Evolutionary conservation across 140 eudicot species (phyloP), one percentile per base, ranked within the genome.

Genomic region (Ambrosia hybrid): DNA sequence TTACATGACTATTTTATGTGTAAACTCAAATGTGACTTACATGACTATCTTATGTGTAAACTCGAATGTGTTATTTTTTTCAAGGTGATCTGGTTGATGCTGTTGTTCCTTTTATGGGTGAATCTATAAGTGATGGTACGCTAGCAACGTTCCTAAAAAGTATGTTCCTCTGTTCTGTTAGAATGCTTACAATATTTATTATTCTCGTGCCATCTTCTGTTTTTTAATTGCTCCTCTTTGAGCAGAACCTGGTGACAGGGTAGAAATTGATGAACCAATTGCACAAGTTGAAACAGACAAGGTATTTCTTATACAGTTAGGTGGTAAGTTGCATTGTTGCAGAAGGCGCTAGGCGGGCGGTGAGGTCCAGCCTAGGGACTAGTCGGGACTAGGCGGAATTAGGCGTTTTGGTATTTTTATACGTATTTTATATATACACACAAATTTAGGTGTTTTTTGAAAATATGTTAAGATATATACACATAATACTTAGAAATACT

Each of bases 241-340:
- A 46, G 74, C 91, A 92, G 98, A 87, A 52, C 98, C 98, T 70
- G 98, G 98, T 68, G 98, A 92, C 67, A 87, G 88, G 76, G 98
- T 92, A 49, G 96, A 76, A 76, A 80, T 84, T 76, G 98, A 92
- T 73, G 98, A 92, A 89, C 85, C 98, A 72, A 92, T 92, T 78
- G 98, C 98, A 51, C 98, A 92, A 81, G 77, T 92, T 76, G 98
- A 92, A 83, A 92, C 98, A 53, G 98, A 92, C 75, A 92, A 92
- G 93, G 68, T 63, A 63, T 38, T n/a, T 61, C 26, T 13, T 13
- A 62, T 14, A 3, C 48, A 41, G 9, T 41, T 41, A 41, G 14
- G 16, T 59, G 8, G 65, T 33, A 59, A 59, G 65, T 30, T 30
- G 65, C 26, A 21, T 21, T 21, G 26, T 21, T 21, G 26, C 26